A percentile compares a stretch with the other conserved stretches of the same genome.
Evolutionary conservation across 306 rosid species (phyloP).

Genomic region (Lotus japonicus): DNA sequence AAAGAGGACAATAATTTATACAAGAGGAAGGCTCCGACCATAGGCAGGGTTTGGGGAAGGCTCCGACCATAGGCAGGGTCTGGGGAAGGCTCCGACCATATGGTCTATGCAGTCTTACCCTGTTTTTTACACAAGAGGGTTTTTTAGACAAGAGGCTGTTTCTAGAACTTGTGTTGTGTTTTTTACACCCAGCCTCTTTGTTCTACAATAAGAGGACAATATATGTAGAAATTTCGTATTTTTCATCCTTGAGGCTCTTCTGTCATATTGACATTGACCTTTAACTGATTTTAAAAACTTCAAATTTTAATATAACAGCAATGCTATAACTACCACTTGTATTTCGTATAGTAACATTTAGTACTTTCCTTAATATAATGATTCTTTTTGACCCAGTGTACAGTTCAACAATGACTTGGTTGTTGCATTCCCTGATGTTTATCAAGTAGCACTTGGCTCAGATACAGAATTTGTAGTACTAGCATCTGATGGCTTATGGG

Average conservation of each 20-base stretch:
- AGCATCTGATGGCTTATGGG: slow-evolving; percentile 99
- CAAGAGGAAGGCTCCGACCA: too few relatives aligned
- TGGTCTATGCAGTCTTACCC: too few relatives aligned
- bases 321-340: too few relatives aligned
- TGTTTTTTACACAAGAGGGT: too few relatives aligned
- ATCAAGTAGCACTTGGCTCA: slow-evolving; percentile 65
- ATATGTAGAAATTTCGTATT: neutral
- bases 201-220: too few relatives aligned
- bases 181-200: too few relatives aligned
- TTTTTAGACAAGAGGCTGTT: too few relatives aligned
- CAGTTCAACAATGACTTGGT: slow-evolving; percentile 76
- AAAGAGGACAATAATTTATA: neutral
- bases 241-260: neutral
- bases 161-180: too few relatives aligned
- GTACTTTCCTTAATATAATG: neutral
- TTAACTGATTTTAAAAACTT: neutral
- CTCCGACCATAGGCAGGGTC: too few relatives aligned
- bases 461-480: slow-evolving; percentile 75
- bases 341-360: too few relatives aligned
- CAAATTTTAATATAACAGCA: neutral
- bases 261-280: neutral
- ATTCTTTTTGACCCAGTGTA: slow-evolving; percentile 44
- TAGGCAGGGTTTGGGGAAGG: too few relatives aligned
- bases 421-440: slow-evolving; percentile 74
- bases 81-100: too few relatives aligned